A percentile compares a stretch with the other conserved stretches of the same genome.
These are phyloP conservation scores for Malus hybrid DNA, from an alignment of 331 rosid species.

Conservation along the genomic window DNA sequence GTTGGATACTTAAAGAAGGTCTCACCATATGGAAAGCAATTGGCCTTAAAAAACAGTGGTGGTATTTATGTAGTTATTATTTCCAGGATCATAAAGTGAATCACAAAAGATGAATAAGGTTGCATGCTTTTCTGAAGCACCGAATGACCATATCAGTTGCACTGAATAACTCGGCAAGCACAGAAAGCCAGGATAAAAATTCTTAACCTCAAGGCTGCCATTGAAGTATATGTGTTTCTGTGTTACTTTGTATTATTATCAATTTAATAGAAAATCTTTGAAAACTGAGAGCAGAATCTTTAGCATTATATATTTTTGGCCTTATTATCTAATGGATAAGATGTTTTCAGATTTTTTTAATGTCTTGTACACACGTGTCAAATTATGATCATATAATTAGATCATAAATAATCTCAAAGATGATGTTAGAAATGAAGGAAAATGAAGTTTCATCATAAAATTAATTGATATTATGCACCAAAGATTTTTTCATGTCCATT, in stretches of 20 bases:
- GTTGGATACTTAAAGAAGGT: slow-evolving; percentile 12
- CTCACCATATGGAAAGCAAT: slow-evolving; percentile 16
- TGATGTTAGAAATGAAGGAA: no score
- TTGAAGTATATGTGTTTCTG: background rate
- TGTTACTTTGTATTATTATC: background rate
- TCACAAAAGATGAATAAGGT: background rate
- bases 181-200: background rate
- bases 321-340: background rate
- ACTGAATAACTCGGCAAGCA: background rate
- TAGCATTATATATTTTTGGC: background rate
- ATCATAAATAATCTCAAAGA: no score
- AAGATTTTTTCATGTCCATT: no score
- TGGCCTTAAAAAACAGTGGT: background rate
- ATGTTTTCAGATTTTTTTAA: background rate
- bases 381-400: no score
- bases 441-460: no score
- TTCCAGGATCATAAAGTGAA: slow-evolving; percentile 20
- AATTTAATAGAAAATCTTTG: background rate
- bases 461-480: no score
- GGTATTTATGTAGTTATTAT: slow-evolving; percentile 38
- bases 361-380: no score
- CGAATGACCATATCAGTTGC: background rate
- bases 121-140: background rate
- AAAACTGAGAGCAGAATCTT: background rate
- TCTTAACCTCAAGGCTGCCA: background rate